These are phyloP conservation scores for Taxawa tesnikishii DNA, from an alignment of 2,329 filamentous ascomycete species.

Conservation along the genomic window DNA sequence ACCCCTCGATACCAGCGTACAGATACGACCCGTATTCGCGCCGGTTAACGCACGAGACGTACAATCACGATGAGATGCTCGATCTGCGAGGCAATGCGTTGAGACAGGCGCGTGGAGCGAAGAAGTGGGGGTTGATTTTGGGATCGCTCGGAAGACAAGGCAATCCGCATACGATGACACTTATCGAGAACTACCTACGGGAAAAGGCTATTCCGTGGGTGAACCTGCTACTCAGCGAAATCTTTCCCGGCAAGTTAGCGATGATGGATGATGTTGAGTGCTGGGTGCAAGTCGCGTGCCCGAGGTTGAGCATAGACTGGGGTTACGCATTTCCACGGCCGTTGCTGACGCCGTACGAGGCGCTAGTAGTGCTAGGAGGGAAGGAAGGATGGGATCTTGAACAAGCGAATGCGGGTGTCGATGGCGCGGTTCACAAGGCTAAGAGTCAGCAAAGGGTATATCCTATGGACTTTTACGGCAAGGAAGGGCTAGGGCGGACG, in stretches of 20 bases:
- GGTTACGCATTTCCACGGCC: slow-evolving; percentile 89
- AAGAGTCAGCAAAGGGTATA: slow-evolving; percentile 37
- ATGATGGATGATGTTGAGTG: slow-evolving; percentile 90
- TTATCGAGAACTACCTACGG: slow-evolving; percentile 69
- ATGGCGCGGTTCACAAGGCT: slow-evolving; percentile 13
- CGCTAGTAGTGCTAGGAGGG: slow-evolving; percentile 74
- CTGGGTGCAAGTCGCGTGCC: slow-evolving; percentile 97
- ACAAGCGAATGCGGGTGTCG: slow-evolving; percentile 10
- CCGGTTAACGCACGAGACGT: slow-evolving; percentile 79
- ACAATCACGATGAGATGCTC: slow-evolving; percentile 87
- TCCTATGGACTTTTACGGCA: slow-evolving; percentile 97
- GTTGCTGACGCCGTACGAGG: slow-evolving; percentile 87
- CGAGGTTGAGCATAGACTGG: slow-evolving; percentile 96
- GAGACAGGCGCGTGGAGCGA: slow-evolving; percentile 57
- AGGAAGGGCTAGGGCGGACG: slow-evolving; percentile 76
- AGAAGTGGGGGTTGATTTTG: slow-evolving; percentile 90
- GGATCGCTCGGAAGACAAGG: slow-evolving; percentile 88
- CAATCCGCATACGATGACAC: slow-evolving; percentile 79
- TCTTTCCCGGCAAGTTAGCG: slow-evolving; percentile 89
- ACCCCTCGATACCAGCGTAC: slow-evolving; percentile 80
- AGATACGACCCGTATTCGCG: slow-evolving; percentile 94
- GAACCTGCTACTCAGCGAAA: slow-evolving; percentile 81
- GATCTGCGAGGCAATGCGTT: slow-evolving; percentile 68
- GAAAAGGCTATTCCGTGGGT: slow-evolving; percentile 66
- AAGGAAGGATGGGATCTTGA: slow-evolving; percentile 57